Evolutionary conservation across 2,329 filamentous ascomycete species (phyloP).

Genomic region (Hypoxylon rubiginosum): DNA sequence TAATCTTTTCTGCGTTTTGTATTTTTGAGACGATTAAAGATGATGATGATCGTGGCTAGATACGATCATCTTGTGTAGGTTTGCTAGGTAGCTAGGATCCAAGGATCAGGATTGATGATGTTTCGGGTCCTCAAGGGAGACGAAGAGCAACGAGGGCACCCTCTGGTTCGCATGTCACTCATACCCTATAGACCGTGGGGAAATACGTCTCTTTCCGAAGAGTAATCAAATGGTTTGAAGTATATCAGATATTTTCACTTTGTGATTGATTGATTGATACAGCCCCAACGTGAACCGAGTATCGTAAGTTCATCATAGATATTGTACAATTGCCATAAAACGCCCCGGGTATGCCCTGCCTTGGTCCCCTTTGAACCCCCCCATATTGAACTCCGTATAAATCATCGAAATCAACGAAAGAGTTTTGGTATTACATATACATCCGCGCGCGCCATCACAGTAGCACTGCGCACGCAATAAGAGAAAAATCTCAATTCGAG

Average conservation of each 20-base stretch:
- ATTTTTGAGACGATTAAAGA: conserved; percentile 28
- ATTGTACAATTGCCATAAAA: not conserved
- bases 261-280: not conserved
- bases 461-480: not conserved
- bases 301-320: not conserved
- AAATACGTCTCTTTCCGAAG: conserved; percentile 30
- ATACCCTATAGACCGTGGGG: conserved; percentile 40
- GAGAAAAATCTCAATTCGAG: not conserved
- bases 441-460: not conserved
- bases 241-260: not conserved
- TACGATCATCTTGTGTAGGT: conserved; percentile 43
- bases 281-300: no score
- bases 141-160: conserved; percentile 20
- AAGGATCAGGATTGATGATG: conserved; percentile 24
- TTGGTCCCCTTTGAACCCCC: not conserved
- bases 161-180: conserved; percentile 27
- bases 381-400: not conserved
- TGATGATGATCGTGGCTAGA: conserved; percentile 33
- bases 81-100: conserved; percentile 29
- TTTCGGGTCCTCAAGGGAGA: conserved; percentile 17
- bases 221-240: not conserved
- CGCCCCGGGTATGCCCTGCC: conserved; percentile 2
- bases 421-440: not conserved
- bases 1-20: conserved; percentile 42
- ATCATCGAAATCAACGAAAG: not conserved